A percentile compares a stretch with the other conserved stretches of the same genome.
Conservation (phyloP, 345 rosid species). For the Dipteronia dyeriana region DNA sequence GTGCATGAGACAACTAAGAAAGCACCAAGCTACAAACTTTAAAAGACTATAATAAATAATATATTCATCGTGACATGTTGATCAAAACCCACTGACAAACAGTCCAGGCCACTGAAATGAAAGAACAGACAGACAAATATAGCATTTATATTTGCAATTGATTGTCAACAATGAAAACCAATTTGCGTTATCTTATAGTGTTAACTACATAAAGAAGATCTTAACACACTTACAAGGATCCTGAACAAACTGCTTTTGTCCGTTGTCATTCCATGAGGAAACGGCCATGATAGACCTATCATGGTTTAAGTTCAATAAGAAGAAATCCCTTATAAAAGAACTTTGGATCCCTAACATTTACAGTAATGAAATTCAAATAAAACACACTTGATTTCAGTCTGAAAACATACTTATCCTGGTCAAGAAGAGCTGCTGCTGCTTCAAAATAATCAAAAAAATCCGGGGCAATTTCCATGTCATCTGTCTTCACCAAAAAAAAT, state of each 20-base stretch:
- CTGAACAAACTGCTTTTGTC: slow-evolving; percentile 94
- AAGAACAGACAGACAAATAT: not conserved
- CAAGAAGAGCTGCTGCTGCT: slow-evolving; percentile 89
- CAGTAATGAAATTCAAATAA: slow-evolving; percentile 1
- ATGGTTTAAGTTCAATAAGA: slow-evolving; percentile 24
- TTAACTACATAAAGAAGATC: slow-evolving; percentile 4
- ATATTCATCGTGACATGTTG: not conserved
- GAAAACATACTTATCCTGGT: slow-evolving; percentile 78
- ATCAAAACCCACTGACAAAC: not conserved
- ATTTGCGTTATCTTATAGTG: not conserved
- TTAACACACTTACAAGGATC: slow-evolving; percentile 72
- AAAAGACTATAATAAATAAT: not conserved
- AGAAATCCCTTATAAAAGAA: slow-evolving; percentile 4
- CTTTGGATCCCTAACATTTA: not conserved
- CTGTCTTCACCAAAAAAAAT: slow-evolving; percentile 49
- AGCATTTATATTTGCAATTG: not conserved
- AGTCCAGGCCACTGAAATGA: not conserved
- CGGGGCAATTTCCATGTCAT: slow-evolving; percentile 98
- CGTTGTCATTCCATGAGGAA: slow-evolving; percentile 99
- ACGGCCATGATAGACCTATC: slow-evolving; percentile 96
- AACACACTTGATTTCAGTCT: slow-evolving; percentile 18
- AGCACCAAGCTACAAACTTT: not conserved
- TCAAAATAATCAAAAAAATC: slow-evolving; percentile 97
- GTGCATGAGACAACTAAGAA: not conserved
- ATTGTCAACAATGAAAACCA: slow-evolving; percentile 1